Evolutionary conservation across 1,139 yeast genomes (phyloP).

Genomic region (Kodamaea alishanica): DNA sequence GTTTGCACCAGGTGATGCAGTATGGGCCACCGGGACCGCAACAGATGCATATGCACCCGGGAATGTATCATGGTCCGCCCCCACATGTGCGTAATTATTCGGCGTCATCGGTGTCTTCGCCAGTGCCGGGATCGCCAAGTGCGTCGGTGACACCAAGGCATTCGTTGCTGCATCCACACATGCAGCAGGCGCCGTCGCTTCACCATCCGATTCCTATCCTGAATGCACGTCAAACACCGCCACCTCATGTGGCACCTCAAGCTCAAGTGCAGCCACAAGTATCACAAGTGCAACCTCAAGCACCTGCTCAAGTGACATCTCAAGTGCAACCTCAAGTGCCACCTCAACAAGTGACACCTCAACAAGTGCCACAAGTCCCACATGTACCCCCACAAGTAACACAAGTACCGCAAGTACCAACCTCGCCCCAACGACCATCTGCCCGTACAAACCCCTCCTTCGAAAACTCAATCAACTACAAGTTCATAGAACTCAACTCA

Average conservation of each 20-base stretch:
- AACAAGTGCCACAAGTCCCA: not conserved
- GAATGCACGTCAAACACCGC: not conserved
- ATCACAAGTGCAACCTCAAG: conserved; percentile 1
- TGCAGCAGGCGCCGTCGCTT: too few species aligned
- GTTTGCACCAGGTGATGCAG: not conserved
- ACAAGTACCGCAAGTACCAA: conserved; percentile 5
- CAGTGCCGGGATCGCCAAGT: too few species aligned
- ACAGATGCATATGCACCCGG: conserved; percentile 1
- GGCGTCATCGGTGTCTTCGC: too few species aligned
- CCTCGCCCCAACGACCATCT: too few species aligned
- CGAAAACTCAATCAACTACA: conserved; percentile 27
- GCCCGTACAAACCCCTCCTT: conserved; percentile 15
- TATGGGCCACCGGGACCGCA: conserved; percentile 1
- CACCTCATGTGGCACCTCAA: not conserved
- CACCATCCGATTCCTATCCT: not conserved
- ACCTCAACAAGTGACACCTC: conserved; percentile 1
- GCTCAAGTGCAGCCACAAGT: conserved; percentile 1
- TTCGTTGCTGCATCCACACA: too few species aligned
- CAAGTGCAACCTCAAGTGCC: not conserved
- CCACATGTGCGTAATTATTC: too few species aligned
- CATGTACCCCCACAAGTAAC: conserved; percentile 4
- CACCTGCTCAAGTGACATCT: too few species aligned
- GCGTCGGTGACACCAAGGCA: too few species aligned
- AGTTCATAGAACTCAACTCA: conserved; percentile 40
- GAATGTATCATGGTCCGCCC: not conserved